phyloP scores from a whole-genome alignment of 305 asterid species.

The Fraxinus xanthoxyloides region DNA sequence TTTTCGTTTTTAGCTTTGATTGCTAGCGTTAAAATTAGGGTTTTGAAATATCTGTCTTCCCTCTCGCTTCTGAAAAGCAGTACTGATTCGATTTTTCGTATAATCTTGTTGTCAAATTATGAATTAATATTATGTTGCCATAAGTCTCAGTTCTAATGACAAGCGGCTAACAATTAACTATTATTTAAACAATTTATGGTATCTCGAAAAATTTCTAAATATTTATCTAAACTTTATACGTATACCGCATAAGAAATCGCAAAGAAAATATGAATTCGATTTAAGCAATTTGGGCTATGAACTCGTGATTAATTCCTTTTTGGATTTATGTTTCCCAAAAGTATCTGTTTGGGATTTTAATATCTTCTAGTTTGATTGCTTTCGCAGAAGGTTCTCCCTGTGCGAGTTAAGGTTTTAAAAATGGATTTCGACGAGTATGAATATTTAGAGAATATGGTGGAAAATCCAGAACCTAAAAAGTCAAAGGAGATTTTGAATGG shows the following conservation, averaged over 20 bases:
- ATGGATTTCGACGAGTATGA: slow-evolving; percentile 69
- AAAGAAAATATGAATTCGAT: not conserved
- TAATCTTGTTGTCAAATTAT: not conserved
- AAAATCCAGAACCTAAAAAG: slow-evolving; percentile 41
- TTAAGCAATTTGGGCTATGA: not conserved
- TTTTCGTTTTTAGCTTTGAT: not conserved
- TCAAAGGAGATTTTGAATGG: slow-evolving; percentile 41
- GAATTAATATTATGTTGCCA: not conserved
- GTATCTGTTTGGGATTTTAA: not conserved
- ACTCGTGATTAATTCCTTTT: not conserved
- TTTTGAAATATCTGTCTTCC: not conserved
- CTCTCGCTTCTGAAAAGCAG: not conserved
- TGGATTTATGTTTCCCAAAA: not conserved
- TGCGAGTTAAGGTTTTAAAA: not conserved
- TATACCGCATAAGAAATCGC: not conserved
- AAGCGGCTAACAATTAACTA: not conserved
- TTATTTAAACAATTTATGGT: not conserved
- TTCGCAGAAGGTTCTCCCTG: not conserved
- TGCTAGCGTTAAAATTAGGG: not conserved
- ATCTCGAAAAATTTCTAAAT: not conserved
- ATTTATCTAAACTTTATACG: not conserved
- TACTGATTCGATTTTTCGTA: not conserved
- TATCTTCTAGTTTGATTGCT: not conserved
- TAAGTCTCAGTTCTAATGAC: not conserved
- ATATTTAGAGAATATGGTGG: slow-evolving; percentile 54